These are phyloP conservation scores for Trypanosoma rangeli DNA, from an alignment of 208 protist genomes.

Conservation along the genomic window DNA sequence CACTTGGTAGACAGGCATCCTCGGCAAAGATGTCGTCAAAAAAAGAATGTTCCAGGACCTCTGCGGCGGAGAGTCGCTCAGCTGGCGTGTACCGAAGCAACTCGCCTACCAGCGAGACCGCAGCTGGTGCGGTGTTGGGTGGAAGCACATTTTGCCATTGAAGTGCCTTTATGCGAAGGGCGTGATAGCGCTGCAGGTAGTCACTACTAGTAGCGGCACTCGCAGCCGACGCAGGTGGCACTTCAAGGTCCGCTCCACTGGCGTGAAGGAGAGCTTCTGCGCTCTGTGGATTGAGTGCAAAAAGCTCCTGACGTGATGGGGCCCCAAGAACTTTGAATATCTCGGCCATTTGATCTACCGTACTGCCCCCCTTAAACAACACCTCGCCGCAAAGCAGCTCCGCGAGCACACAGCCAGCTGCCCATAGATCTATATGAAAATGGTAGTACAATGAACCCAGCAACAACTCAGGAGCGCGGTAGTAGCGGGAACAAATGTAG, in stretches of 20 bases:
- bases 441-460: constrained; percentile 89
- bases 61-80: constrained; percentile 95
- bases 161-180: constrained; percentile 95
- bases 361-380: constrained; percentile 92
- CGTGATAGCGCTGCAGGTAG: constrained; percentile 89
- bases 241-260: constrained; percentile 19
- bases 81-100: constrained; percentile 96
- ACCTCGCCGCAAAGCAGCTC: constrained; percentile 93
- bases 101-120: constrained; percentile 95
- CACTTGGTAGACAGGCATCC: constrained; percentile 48
- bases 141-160: constrained; percentile 93
- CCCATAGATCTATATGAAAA: constrained; percentile 92
- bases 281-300: constrained; percentile 96
- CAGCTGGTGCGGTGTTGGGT: constrained; percentile 77
- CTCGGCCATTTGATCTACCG: constrained; percentile 96
- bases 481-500: constrained; percentile 95
- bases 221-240: not conserved
- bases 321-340: constrained; percentile 97
- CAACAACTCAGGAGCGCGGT: constrained; percentile 95
- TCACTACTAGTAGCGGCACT: constrained; percentile 18
- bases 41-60: constrained; percentile 98
- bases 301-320: constrained; percentile 90
- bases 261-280: constrained; percentile 71
- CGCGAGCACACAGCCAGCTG: constrained; percentile 93
- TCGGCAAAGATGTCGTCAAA: constrained; percentile 93